A percentile compares a stretch with the other conserved stretches of the same genome.
Conservation (phyloP, 768 basidiomycete genomes). For the Lactarius hatsudake region DNA sequence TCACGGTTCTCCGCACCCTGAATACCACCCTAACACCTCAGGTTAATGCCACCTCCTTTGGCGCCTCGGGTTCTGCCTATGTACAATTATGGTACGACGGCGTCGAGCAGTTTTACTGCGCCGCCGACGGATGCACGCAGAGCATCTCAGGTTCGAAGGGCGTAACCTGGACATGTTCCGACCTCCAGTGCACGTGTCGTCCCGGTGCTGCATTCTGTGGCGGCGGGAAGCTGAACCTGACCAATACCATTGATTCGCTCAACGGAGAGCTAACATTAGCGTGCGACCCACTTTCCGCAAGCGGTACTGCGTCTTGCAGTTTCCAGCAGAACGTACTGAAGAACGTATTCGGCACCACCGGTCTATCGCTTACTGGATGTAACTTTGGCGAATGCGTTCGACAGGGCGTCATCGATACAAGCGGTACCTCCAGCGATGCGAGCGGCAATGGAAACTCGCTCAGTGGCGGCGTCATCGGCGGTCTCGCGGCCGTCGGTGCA, state of each 20-base stretch:
- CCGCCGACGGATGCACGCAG: constrained; percentile 69
- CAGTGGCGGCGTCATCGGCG: constrained; percentile 84
- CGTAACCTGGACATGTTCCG: constrained; percentile 67
- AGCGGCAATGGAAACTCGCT: constrained; percentile 43
- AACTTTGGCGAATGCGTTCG: constrained; percentile 86
- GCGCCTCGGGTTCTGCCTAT: constrained; percentile 49
- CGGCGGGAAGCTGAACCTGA: constrained; percentile 47
- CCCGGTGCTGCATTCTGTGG: constrained; percentile 75
- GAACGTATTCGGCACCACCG: constrained; percentile 65
- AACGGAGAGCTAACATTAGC: constrained; percentile 62
- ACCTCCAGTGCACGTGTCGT: constrained; percentile 73
- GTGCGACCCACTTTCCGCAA: constrained; percentile 51
- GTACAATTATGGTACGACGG: constrained; percentile 78
- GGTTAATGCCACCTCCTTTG: constrained; percentile 59
- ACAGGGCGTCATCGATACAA: constrained; percentile 71
- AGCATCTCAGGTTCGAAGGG: constrained; percentile 40
- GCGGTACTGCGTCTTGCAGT: constrained; percentile 56
- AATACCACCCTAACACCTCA: constrained; percentile 67
- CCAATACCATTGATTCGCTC: constrained; percentile 61
- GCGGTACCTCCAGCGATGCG: constrained; percentile 29
- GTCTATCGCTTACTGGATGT: constrained; percentile 73
- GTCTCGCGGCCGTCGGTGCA: constrained; percentile 78
- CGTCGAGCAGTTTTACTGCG: constrained; percentile 86
- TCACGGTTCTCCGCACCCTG: constrained; percentile 78
- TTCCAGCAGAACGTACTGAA: constrained; percentile 76